Evolutionary conservation across 805 yeast genomes (phyloP).

Genomic region (Torulaspora maleeae): DNA sequence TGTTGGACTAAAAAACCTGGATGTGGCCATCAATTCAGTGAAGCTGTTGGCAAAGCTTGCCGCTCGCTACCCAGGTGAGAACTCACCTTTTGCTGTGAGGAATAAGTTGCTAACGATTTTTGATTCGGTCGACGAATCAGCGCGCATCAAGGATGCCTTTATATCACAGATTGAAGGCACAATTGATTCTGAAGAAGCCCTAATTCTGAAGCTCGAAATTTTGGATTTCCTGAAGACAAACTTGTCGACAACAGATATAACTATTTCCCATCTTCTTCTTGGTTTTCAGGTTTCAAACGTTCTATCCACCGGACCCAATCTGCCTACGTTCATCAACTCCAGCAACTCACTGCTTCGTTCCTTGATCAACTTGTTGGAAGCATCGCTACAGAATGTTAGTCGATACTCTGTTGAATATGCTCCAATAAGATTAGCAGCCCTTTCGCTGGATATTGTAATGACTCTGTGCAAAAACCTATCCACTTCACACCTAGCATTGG

Average conservation of each 20-base stretch:
- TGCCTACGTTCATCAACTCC: constrained; percentile 50
- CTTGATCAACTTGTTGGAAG: constrained; percentile 46
- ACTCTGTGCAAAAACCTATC: constrained; percentile 54
- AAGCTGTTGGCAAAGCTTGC: constrained; percentile 50
- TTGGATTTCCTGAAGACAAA: constrained; percentile 53
- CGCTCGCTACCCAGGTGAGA: constrained; percentile 27
- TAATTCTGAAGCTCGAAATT: constrained; percentile 52
- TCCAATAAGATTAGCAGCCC: constrained; percentile 54
- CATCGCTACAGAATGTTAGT: constrained; percentile 43
- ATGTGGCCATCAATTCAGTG: constrained; percentile 52
- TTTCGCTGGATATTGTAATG: constrained; percentile 57
- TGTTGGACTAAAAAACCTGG: constrained; percentile 51
- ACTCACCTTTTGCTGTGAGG: constrained; percentile 41
- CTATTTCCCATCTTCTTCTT: constrained; percentile 68
- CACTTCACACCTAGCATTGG: constrained; percentile 49
- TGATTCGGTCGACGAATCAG: constrained; percentile 73
- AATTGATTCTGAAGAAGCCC: constrained; percentile 37
- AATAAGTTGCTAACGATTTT: constrained; percentile 66
- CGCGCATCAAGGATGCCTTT: constrained; percentile 66
- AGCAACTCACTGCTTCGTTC: constrained; percentile 52
- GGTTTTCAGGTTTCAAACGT: constrained; percentile 61
- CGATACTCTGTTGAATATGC: constrained; percentile 44
- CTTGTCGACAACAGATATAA: constrained; percentile 43
- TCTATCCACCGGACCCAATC: constrained; percentile 46
- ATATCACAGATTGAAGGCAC: constrained; percentile 59